A percentile compares a stretch with the other conserved stretches of the same genome.
These are phyloP conservation scores for Paramecium sonneborni DNA, from an alignment of 73 alveolate genomes.

Conservation along the genomic window DNA sequence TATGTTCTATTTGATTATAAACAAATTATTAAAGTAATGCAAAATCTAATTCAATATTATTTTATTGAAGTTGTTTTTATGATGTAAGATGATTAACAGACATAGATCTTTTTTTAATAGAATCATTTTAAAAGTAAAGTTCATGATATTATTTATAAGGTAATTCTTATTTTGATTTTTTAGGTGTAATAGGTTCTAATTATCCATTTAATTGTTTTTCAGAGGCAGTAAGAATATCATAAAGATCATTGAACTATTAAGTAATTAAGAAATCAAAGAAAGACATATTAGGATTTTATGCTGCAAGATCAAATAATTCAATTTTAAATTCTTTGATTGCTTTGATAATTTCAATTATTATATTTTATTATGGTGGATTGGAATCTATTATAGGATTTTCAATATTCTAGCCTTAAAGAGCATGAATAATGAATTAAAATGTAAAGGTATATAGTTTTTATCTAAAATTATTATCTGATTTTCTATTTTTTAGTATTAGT, in stretches of 20 bases:
- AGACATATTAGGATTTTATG: constrained; percentile 20
- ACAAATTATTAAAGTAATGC: constrained; percentile 9
- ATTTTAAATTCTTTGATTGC: constrained; percentile 33
- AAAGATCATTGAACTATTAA: constrained; percentile 9
- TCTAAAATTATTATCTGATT: constrained; percentile 1
- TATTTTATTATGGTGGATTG: background rate
- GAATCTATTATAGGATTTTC: background rate
- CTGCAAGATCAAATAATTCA: constrained; percentile 12
- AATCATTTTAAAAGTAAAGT: background rate
- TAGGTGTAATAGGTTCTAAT: background rate
- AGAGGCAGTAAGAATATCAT: constrained; percentile 34
- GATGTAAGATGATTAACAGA: background rate
- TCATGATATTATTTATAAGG: background rate
- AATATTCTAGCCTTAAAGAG: background rate
- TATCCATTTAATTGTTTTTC: constrained; percentile 14
- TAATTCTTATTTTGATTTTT: background rate
- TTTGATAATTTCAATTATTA: background rate
- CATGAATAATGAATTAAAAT: background rate
- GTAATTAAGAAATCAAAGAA: constrained; percentile 43
- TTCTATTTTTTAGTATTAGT: background rate
- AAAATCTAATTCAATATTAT: background rate
- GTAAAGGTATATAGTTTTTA: background rate
- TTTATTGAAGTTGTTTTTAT: background rate
- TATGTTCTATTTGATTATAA: background rate
- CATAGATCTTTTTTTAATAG: background rate